These are phyloP conservation scores for Eimeria necatrix DNA, from an alignment of 169 alveolate genomes.

Conservation along the genomic window DNA sequence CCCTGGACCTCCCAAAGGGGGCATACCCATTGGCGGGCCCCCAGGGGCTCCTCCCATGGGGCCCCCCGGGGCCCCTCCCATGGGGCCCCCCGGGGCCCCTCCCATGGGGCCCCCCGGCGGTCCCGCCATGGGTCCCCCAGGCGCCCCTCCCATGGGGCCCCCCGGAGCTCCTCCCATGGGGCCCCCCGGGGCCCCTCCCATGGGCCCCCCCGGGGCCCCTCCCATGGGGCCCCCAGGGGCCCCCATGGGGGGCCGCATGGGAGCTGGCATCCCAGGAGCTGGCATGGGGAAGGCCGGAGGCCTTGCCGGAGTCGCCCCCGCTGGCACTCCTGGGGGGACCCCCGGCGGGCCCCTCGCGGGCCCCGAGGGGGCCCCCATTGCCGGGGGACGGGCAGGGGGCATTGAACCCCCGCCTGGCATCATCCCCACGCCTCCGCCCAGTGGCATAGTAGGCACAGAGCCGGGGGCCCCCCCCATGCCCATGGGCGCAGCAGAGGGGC, in stretches of 20 bases:
- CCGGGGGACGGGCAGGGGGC: constrained; percentile 40
- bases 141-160: constrained; percentile 33
- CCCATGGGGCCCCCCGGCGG: constrained; percentile 26
- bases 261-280: constrained; percentile 9
- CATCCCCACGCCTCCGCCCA: constrained; percentile 13
- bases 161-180: constrained; percentile 28
- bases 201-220: constrained; percentile 9
- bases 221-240: constrained; percentile 22
- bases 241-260: constrained; percentile 57
- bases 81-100: constrained; percentile 26
- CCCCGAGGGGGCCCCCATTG: not conserved
- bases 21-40: constrained; percentile 26
- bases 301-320: constrained; percentile 2
- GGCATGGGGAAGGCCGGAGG: constrained; percentile 37
- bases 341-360: constrained; percentile 4
- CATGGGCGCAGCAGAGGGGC: constrained; percentile 16
- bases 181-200: constrained; percentile 12
- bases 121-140: not conserved
- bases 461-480: constrained; percentile 29
- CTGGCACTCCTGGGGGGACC: not conserved
- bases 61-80: constrained; percentile 9
- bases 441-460: not conserved
- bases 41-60: constrained; percentile 30
- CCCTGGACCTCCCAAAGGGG: constrained; percentile 45
- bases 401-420: constrained; percentile 31